A percentile compares a stretch with the other conserved stretches of the same genome.
Evolutionary conservation across 2,329 filamentous ascomycete genomes (phyloP).

Genomic region (Fusarium nygamai): DNA sequence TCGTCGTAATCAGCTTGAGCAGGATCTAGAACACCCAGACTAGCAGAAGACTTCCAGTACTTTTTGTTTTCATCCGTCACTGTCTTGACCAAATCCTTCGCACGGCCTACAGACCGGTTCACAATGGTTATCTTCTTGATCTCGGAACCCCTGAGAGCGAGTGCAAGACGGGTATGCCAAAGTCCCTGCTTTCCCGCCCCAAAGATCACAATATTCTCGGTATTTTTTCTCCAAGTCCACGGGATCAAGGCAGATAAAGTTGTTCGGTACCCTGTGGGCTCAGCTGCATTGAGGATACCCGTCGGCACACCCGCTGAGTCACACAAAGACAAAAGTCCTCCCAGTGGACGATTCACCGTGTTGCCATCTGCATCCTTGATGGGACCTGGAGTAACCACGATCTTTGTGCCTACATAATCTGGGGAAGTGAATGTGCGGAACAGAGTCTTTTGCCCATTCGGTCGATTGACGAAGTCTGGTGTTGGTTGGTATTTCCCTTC

Average conservation of each 20-base stretch:
- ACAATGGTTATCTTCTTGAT: constrained; percentile 44
- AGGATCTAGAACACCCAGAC: constrained; percentile 10
- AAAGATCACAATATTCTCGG: constrained; percentile 69
- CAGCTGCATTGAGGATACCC: constrained; percentile 71
- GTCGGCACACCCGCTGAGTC: constrained; percentile 17
- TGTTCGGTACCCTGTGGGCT: constrained; percentile 75
- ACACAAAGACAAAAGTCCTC: constrained; percentile 26
- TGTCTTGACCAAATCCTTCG: constrained; percentile 2
- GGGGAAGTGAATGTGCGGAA: constrained; percentile 40
- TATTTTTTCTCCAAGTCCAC: constrained; percentile 53
- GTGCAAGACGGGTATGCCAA: constrained; percentile 75
- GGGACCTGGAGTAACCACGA: constrained; percentile 33
- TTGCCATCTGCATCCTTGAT: neutral
- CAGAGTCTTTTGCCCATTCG: constrained; percentile 37
- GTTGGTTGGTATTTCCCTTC: constrained; percentile 37
- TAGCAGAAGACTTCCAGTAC: constrained; percentile 24
- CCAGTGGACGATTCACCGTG: constrained; percentile 2
- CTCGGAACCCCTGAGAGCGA: constrained; percentile 57
- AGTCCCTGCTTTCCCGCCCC: constrained; percentile 76
- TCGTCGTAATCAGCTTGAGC: constrained; percentile 7
- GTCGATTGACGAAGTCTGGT: constrained; percentile 32
- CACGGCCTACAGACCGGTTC: constrained; percentile 38
- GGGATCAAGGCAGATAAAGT: constrained; percentile 71
- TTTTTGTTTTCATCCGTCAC: constrained; percentile 23
- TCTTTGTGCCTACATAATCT: constrained; percentile 37